A percentile compares a stretch with the other conserved stretches of the same genome.
Conservation (phyloP, 1,139 yeast genomes). For the Suhomyces panamericanus region DNA sequence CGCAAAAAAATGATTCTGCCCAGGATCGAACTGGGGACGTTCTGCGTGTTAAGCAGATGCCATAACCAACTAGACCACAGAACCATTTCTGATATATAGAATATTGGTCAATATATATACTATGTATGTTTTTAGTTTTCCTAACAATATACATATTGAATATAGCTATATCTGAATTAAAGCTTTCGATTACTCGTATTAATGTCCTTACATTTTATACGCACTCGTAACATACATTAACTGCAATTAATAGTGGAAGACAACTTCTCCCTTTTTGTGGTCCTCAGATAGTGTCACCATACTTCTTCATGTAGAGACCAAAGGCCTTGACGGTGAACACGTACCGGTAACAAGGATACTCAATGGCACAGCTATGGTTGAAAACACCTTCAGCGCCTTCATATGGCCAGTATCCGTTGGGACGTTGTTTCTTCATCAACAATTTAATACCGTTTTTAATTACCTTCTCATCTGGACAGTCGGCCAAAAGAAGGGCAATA, state of each 20-base stretch:
- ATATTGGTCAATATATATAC: not conserved
- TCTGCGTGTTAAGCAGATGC: constrained; percentile 99
- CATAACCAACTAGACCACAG: constrained; percentile 97
- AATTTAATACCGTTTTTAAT: constrained; percentile 65
- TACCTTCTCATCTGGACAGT: constrained; percentile 69
- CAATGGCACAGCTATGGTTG: constrained; percentile 89
- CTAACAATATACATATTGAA: no score
- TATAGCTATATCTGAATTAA: no score
- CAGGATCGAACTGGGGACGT: constrained; percentile 99
- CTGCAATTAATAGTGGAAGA: not conserved
- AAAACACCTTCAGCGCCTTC: constrained; percentile 95
- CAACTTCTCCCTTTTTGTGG: not conserved
- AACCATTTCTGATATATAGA: constrained; percentile 27
- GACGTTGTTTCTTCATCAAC: constrained; percentile 65
- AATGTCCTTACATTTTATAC: no score
- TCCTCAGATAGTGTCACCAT: constrained; percentile 20
- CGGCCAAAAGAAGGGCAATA: constrained; percentile 77
- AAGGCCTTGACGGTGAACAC: constrained; percentile 90
- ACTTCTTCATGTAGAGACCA: constrained; percentile 62
- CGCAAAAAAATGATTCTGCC: constrained; percentile 72
- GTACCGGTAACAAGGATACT: constrained; percentile 91
- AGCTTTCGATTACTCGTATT: no score
- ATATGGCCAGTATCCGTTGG: constrained; percentile 81
- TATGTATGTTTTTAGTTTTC: no score
- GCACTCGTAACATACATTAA: not conserved